Percentiles rank a stretch among this genome's conserved stretches.
phyloP scores from a whole-genome alignment of 148 eudicot species.

The Pouteria glomerata region DNA sequence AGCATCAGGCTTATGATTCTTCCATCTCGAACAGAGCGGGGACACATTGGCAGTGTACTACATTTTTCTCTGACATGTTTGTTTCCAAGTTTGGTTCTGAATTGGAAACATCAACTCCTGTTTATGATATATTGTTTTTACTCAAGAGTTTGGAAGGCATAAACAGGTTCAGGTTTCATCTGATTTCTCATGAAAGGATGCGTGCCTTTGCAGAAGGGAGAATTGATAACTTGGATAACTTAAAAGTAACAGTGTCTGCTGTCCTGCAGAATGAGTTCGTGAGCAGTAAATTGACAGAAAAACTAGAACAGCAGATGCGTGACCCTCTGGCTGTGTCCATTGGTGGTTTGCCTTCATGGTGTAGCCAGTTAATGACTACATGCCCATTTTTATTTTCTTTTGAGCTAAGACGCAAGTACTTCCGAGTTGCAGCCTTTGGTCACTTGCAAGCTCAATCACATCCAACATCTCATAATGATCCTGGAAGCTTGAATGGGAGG shows the following conservation, averaged over 20 bases:
- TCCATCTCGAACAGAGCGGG: slow-evolving; percentile 19
- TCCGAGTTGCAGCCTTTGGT: slow-evolving; percentile 71
- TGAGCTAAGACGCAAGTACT: slow-evolving; percentile 79
- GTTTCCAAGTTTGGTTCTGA: slow-evolving; percentile 35
- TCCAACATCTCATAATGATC: slow-evolving; percentile 29
- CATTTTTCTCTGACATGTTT: slow-evolving; percentile 37
- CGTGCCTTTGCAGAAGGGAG: slow-evolving; percentile 58
- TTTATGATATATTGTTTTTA: slow-evolving; percentile 54
- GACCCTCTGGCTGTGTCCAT: slow-evolving; percentile 63
- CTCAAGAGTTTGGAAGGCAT: slow-evolving; percentile 71
- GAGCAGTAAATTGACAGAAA: slow-evolving; percentile 75
- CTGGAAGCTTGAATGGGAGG: slow-evolving; percentile 45
- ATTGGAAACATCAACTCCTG: slow-evolving; percentile 44
- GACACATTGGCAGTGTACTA: slow-evolving; percentile 27
- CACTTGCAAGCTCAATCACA: slow-evolving; percentile 37
- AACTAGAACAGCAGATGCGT: slow-evolving; percentile 83
- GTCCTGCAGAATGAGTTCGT: slow-evolving; percentile 62
- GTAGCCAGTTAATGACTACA: slow-evolving; percentile 57
- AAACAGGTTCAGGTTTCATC: slow-evolving; percentile 59
- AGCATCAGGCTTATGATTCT: slow-evolving; percentile 15
- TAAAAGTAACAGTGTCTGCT: slow-evolving; percentile 37
- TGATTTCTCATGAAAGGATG: slow-evolving; percentile 52
- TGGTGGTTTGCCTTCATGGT: slow-evolving; percentile 91
- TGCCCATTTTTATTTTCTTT: slow-evolving; percentile 82
- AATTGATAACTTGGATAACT: slow-evolving; percentile 42